Base-by-base conservation (phyloP, 1,284 basidiomycete genomes). In the Ceratobasidium sp. region DNA sequence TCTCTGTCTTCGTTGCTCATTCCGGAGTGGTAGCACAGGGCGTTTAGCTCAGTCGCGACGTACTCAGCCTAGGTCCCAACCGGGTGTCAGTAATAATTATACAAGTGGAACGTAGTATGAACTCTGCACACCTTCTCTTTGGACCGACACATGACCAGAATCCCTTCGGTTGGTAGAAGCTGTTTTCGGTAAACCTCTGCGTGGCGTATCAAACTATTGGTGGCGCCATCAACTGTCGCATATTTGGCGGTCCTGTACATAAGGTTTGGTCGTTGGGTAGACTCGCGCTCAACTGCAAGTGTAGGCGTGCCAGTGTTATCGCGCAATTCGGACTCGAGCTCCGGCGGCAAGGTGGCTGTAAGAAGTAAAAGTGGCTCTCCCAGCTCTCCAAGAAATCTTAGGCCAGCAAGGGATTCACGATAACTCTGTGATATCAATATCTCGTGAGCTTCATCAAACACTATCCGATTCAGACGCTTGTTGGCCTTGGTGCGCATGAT, bases 231-330 rank as follows among this genome's bases (percentile, higher is more conserved):
- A 5, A 20, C n/a, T 2, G 2, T 58, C 3, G 2, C 3, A 20
- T 28, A 71, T 3, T 28, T 5, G 5, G 53, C 53, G 11, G 26
- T 42, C 10, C 54, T 23, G 42, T 58, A 58, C 3, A 15, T 26
- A 6, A 71, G 35, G n/a, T 71, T 71, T 15, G 17, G 33, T 13
- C 68, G 68, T 23, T 71, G 68, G 5, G 68, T 71, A 5, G 20
- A 3, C 31, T 56, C 68, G 1, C 68, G 68, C 1, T 42, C 28
- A 4, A 71, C 42, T 2, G 6, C 13, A 7, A 39, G 13, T 2
- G 20, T 58, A 1, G 67, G 67, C 0, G 8, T 2, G 0, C 67
- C 54, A 6, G 60, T 17, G 1, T 17, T 1, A 3, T 45, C 10
- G 3, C 15, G 15, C 3, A 71, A 15, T 0, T 56, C n/a, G 0